These are phyloP conservation scores for Penstemon newberryi DNA, from an alignment of 257 asterid species.

Conservation along the genomic window DNA sequence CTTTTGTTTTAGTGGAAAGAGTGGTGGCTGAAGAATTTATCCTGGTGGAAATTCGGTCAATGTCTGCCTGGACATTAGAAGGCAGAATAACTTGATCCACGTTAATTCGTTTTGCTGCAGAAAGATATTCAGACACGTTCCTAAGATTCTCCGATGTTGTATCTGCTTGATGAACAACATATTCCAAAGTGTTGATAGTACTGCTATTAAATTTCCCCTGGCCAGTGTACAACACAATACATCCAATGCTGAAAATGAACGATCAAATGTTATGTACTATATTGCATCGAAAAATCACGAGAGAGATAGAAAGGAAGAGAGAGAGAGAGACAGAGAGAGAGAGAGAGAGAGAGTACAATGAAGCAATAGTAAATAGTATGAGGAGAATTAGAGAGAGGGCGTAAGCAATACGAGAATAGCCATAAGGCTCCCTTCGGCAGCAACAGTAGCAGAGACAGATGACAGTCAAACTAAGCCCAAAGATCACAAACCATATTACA, in stretches of 20 bases:
- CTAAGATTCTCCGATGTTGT: slow-evolving; percentile 51
- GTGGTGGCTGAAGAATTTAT: slow-evolving; percentile 71
- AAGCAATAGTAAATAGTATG: slow-evolving; percentile 48
- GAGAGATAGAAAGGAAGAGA: slow-evolving; percentile 20
- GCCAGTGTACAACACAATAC: slow-evolving; percentile 63
- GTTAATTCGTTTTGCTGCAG: slow-evolving; percentile 67
- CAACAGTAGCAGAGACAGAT: slow-evolving; percentile 56
- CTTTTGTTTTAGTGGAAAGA: slow-evolving; percentile 58
- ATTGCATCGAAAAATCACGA: not conserved
- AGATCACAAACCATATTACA: slow-evolving; percentile 58
- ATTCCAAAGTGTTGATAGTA: slow-evolving; percentile 47
- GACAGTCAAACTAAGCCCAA: slow-evolving; percentile 52
- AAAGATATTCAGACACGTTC: slow-evolving; percentile 71
- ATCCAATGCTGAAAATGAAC: slow-evolving; percentile 67
- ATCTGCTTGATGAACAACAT: slow-evolving; percentile 69
- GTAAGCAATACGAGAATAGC: slow-evolving; percentile 66
- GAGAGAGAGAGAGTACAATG: slow-evolving; percentile 49
- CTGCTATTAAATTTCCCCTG: slow-evolving; percentile 64
- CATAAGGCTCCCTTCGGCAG: slow-evolving; percentile 58
- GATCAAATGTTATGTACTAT: slow-evolving; percentile 27
- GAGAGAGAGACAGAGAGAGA: slow-evolving; percentile 32
- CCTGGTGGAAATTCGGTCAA: slow-evolving; percentile 64
- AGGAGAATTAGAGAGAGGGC: slow-evolving; percentile 66
- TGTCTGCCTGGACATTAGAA: slow-evolving; percentile 65
- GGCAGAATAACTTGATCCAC: slow-evolving; percentile 68